These are phyloP conservation scores for Magnolia changhungtana DNA, from an alignment of 164 flowering plant genomes.

Conservation along the genomic window DNA sequence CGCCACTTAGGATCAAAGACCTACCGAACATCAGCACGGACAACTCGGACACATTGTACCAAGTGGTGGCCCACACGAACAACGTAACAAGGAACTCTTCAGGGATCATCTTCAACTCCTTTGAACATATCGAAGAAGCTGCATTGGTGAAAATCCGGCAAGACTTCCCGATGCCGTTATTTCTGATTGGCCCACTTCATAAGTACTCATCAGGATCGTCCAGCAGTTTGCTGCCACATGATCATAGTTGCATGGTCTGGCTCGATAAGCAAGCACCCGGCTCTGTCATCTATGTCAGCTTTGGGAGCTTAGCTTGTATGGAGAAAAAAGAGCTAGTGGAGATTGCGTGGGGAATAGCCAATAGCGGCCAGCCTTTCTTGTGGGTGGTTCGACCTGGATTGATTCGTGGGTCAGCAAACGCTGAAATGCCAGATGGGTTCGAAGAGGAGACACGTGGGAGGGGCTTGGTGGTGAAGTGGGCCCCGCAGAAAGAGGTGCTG, in stretches of 20 bases:
- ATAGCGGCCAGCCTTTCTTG: slow-evolving; percentile 34
- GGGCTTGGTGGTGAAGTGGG: neutral
- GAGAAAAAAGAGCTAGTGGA: slow-evolving; percentile 21
- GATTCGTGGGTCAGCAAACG: neutral
- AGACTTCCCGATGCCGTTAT: slow-evolving; percentile 18
- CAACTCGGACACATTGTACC: slow-evolving; percentile 1
- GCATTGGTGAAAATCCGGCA: slow-evolving; percentile 11
- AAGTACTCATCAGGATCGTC: slow-evolving; percentile 15
- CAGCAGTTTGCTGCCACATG: slow-evolving; percentile 30
- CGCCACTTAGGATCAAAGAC: slow-evolving; percentile 39
- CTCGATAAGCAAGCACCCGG: slow-evolving; percentile 32
- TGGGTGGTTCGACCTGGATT: slow-evolving; percentile 41
- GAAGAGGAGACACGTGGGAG: neutral
- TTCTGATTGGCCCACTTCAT: slow-evolving; percentile 39
- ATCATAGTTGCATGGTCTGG: slow-evolving; percentile 34
- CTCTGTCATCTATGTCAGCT: slow-evolving; percentile 41
- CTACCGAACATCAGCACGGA: slow-evolving; percentile 13
- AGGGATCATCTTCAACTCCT: slow-evolving; percentile 32
- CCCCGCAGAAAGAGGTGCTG: slow-evolving; percentile 49
- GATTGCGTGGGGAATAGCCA: slow-evolving; percentile 38
- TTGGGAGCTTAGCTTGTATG: slow-evolving; percentile 37
- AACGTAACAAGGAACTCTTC: slow-evolving; percentile 20
- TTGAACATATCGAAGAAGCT: slow-evolving; percentile 20
- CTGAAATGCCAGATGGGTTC: neutral
- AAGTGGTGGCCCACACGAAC: slow-evolving; percentile 2